Conservation (phyloP, 192 early-diverging fungal genomes). For the Linnemannia schmuckeri region DNA sequence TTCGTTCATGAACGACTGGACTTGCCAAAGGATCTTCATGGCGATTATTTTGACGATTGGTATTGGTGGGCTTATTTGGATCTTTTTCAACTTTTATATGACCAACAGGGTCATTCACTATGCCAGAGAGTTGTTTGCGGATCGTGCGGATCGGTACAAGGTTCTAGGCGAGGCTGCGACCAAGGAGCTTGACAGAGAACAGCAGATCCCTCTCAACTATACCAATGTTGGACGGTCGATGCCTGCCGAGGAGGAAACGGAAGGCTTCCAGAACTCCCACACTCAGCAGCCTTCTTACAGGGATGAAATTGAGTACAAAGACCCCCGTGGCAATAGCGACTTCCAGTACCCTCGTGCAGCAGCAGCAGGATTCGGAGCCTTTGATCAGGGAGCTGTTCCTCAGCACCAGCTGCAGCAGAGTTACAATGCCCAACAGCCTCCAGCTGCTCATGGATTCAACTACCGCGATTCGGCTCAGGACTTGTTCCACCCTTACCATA, state of each 20-base stretch:
- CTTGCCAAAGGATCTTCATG: constrained; percentile 35
- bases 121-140: constrained; percentile 43
- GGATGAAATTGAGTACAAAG: constrained; percentile 51
- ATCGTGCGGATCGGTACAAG: constrained; percentile 37
- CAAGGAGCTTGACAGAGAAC: constrained; percentile 51
- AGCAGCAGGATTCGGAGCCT: constrained; percentile 31
- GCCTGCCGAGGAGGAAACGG: constrained; percentile 8
- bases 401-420: background rate
- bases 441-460: constrained; percentile 35
- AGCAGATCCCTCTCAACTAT: constrained; percentile 54
- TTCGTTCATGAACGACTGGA: constrained; percentile 32
- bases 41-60: constrained; percentile 21
- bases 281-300: constrained; percentile 37
- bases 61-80: constrained; percentile 36
- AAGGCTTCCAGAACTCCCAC: constrained; percentile 14
- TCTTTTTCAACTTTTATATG: constrained; percentile 50
- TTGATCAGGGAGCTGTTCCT: constrained; percentile 1
- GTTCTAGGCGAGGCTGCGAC: constrained; percentile 44
- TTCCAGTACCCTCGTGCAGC: constrained; percentile 23
- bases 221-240: constrained; percentile 34
- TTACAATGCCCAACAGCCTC: constrained; percentile 16
- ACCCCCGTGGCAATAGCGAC: constrained; percentile 10
- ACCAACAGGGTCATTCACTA: constrained; percentile 57
- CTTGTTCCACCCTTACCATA: constrained; percentile 45
- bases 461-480: constrained; percentile 36